Evolutionary conservation across 192 early-diverging fungal species (phyloP).

Genomic region (Mortierella hygrophila): DNA sequence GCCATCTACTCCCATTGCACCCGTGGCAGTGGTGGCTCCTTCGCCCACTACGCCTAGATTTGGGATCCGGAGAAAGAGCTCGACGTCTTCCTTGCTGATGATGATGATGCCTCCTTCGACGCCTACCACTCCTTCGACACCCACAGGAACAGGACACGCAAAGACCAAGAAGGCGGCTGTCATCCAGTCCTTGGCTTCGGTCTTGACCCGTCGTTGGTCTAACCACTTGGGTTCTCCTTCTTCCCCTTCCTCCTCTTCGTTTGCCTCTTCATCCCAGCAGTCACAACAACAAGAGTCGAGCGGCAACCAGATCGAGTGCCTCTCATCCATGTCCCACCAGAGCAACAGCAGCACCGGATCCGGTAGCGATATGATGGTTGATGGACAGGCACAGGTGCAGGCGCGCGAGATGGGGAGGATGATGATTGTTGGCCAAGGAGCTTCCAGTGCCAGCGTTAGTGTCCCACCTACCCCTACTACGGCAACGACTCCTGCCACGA

Average conservation of each 20-base stretch:
- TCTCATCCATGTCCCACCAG: background rate
- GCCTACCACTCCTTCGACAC: background rate
- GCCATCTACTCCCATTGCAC: background rate
- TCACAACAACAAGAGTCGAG: conserved; percentile 11
- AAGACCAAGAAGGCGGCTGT: background rate
- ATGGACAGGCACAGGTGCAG: background rate
- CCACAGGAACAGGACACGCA: background rate
- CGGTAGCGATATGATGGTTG: background rate
- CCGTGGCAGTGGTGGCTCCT: background rate
- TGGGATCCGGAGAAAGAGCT: too few relatives aligned
- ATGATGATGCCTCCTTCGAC: background rate
- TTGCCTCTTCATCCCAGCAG: background rate
- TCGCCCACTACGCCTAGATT: background rate
- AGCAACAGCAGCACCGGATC: background rate
- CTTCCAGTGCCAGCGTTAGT: background rate
- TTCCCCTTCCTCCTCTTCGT: background rate
- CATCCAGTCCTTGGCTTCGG: conserved; percentile 29
- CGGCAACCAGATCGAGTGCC: conserved; percentile 7
- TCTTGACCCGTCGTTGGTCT: conserved; percentile 26
- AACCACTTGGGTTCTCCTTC: background rate
- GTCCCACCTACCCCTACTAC: background rate
- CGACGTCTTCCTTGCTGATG: background rate
- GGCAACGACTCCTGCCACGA: background rate
- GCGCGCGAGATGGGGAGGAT: background rate
- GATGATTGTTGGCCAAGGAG: background rate